Evolutionary conservation across 2,329 filamentous ascomycete genomes (phyloP), one percentile per base, ranked within the genome.

Genomic region (Fusarium veterinarium): DNA sequence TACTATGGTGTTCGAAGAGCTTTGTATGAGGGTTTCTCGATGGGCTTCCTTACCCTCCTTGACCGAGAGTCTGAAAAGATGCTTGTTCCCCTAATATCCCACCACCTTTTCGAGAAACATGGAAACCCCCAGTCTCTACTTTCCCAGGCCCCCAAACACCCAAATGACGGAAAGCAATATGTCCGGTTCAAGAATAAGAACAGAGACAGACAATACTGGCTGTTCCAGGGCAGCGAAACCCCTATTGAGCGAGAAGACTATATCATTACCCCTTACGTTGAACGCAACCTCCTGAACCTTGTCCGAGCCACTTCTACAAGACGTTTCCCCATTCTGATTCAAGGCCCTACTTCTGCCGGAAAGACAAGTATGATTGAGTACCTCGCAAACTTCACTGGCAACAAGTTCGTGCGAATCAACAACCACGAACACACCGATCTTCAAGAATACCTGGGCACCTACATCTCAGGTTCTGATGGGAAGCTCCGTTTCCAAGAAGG

Each of bases 331-430:
- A 94, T 99, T 53, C 87, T 99, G 14, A 93, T 99, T 25, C 96
- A 99, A 81, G 96, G 96, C 7, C 96, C 97, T 17, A 99, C 96
- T 0, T 99, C 97, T 9, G 93, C 95, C 17, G 96, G 96, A 72
- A 99, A 99, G 83, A 99, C 96, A 0, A 98, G 95, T 82, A 99
- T 99, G 96, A 97, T 99, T 45, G 95, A 98, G 82, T 98, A 97
- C 80, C 88, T 99, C 41, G 95, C 97, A n/a, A 96, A 97, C 78
- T 92, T 93, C 61, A 98, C 95, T 35, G 96, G 97, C 7, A 97
- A 99, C 80, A 96, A 93, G 78, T 99, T 98, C 79, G 95, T 99
- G 46, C 91, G 96, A 67, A 99, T 99, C 86, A 99, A 99, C 84
- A 99, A 99, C 76, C 96, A 99, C 82, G 97, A 99, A 79, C 96